phyloP scores from a whole-genome alignment of 768 basidiomycete genomes.

The Lentinus brumalis region DNA sequence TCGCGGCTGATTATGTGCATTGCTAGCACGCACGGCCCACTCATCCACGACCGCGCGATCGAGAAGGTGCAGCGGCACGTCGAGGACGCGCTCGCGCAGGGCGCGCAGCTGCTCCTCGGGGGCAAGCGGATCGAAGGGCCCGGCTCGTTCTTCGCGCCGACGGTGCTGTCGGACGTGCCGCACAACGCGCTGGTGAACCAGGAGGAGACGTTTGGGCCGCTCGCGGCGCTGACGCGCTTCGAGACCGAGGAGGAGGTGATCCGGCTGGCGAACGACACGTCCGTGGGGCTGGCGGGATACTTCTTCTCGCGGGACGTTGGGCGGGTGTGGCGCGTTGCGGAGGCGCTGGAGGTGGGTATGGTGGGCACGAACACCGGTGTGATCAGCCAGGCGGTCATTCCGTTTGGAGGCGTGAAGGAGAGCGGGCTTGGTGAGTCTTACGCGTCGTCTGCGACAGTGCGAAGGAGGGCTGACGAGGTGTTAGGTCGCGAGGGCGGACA shows the following conservation, averaged over 20 bases:
- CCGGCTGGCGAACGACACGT: conserved; percentile 76
- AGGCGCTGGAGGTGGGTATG: conserved; percentile 92
- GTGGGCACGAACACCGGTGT: conserved; percentile 83
- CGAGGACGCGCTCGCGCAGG: conserved; percentile 80
- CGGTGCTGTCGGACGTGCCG: conserved; percentile 86
- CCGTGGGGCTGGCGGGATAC: conserved; percentile 91
- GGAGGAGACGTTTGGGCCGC: conserved; percentile 96
- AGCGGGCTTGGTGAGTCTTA: conserved; percentile 62
- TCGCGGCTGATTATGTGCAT: not conserved
- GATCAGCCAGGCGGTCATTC: conserved; percentile 78
- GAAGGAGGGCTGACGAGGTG: conserved; percentile 30
- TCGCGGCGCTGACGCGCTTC: conserved; percentile 87
- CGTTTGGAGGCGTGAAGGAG: conserved; percentile 94
- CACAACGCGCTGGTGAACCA: conserved; percentile 58
- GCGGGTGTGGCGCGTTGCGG: conserved; percentile 93
- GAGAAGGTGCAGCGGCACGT: conserved; percentile 87
- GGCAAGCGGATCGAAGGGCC: conserved; percentile 65
- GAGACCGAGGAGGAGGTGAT: conserved; percentile 94
- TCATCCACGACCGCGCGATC: conserved; percentile 85
- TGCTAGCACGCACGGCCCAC: conserved; percentile 86
- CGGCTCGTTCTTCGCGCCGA: conserved; percentile 80
- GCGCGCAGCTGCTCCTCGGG: conserved; percentile 89
- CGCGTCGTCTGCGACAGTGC: not conserved
- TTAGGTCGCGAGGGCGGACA: conserved; percentile 83
- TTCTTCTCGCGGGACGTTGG: conserved; percentile 90